Base-by-base conservation (phyloP, 164 flowering plant species). In the Vitis cinerea region DNA sequence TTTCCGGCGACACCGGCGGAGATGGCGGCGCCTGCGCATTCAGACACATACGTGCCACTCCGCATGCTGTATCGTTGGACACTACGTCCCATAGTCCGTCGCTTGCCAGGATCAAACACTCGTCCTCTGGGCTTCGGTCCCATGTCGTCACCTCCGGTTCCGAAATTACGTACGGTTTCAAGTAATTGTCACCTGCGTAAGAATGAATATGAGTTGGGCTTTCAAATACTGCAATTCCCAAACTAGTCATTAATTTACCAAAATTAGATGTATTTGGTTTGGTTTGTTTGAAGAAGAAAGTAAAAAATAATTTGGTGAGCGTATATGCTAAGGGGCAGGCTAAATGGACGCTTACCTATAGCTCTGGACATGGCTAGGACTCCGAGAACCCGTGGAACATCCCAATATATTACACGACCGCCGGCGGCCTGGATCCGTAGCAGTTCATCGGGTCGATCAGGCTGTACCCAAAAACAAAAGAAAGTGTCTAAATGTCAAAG, bases 11-110 rank as follows among this genome's bases (percentile, higher is more conserved):
- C 1, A 51, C 54, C 29, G 74, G 69, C 56, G 79, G 79, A n/a
- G 84, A 67, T 7, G 70, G 52, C 19, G 80, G 75, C 16, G 52
- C 78, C 10, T 78, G 75, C 2, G 89, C 84, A 9, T 75, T 74
- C n/a, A 92, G 72, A 68, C 97, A 92, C 96, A 84, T 87, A 10
- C 92, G 78, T 1, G 84, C 97, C 23, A 92, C 90, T 1, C 78
- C 76, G 67, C 92, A 87, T 0, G 92, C 94, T 2, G 81, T 84
- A n/a, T 88, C 87, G 73, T 87, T 86, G 0, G 91, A 70, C 16
- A 92, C 88, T 31, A 89, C 93, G 54, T 89, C 97, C 97, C 97
- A 91, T 11, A 91, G 72, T 0, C 97, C 94, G 53, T 92, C 97
- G 71, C 94, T 92, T 0, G 92, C 97, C 37, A 90, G 68, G 1